Base-by-base conservation (phyloP, 2,329 filamentous ascomycete genomes). In the Phoma sp. region DNA sequence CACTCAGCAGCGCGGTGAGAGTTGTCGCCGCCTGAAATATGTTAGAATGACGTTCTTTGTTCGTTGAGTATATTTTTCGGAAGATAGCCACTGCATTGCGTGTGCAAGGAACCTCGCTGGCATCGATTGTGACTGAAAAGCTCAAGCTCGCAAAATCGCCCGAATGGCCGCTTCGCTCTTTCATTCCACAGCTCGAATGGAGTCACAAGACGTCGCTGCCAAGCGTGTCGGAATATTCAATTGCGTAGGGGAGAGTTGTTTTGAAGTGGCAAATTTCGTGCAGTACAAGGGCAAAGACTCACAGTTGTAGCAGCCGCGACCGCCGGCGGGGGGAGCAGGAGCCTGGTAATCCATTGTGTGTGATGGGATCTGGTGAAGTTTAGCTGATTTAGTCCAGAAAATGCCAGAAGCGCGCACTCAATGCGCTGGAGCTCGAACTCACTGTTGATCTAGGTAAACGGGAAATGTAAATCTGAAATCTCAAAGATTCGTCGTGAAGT, bases 1-100 rank as follows among this genome's bases (percentile, higher is more conserved):
- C 79, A 82, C 60, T 81, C 79, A 53, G 78, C 77, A 64, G 79
- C 78, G 63, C 79, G 77, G 69, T 82, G 79, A 53, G 75, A 74
- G 52, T 75, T 68, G 64, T 81, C 79, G 64, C 79, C 79, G 65
- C 79, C 79, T 82, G 43, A 9, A 14, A 36, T 32, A 13, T 29
- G 47, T 52, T 35, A 40, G 53, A 23, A 7, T 24, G 6, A 23
- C 24, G 43, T 25, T 47, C 22, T 35, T 36, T 8, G n/a, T 37
- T 23, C 9, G 13, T n/a, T 23, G 10, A 9, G 8, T 29, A 7
- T 7, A 29, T 14, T 13, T 8, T 7, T 2, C 23, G 7, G 13
- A 29, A 37, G 14, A 14, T 7, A 22, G 6, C 27, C 27, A 4
- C 6, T 29, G 27, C 6, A 6, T 6, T 29, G 27, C 1, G 9